Evolutionary conservation across 768 basidiomycete species (phyloP).

Genomic region (Pisolithus sp.): DNA sequence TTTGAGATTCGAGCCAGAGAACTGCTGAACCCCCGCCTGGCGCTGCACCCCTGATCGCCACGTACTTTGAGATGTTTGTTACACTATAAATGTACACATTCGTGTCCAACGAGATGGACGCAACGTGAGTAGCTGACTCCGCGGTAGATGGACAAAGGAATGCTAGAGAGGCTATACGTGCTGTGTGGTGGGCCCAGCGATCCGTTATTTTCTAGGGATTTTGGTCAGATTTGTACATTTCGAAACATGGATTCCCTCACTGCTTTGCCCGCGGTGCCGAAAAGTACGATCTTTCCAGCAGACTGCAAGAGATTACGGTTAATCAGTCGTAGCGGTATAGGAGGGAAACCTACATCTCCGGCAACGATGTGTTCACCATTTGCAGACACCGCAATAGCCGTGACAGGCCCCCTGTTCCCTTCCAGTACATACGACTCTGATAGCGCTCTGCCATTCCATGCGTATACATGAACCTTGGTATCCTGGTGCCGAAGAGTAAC

Average conservation of each 20-base stretch:
- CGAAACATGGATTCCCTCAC: conserved; percentile 33
- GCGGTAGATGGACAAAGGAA: conserved; percentile 39
- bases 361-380: conserved; percentile 70
- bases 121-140: conserved; percentile 48
- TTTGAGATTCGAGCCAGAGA: conserved; percentile 52
- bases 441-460: conserved; percentile 63
- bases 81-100: conserved; percentile 87
- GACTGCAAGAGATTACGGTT: conserved; percentile 41
- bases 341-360: conserved; percentile 66
- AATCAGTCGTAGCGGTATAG: not conserved
- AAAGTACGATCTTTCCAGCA: conserved; percentile 73
- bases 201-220: conserved; percentile 51
- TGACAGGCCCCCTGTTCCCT: conserved; percentile 56
- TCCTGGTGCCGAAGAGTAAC: conserved; percentile 41
- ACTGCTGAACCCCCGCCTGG: conserved; percentile 82
- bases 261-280: conserved; percentile 56
- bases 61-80: conserved; percentile 45
- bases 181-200: conserved; percentile 84
- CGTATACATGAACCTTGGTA: conserved; percentile 64
- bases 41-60: conserved; percentile 79
- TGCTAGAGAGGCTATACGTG: conserved; percentile 65
- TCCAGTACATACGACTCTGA: conserved; percentile 53
- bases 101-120: conserved; percentile 89
- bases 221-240: not conserved
- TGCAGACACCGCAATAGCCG: conserved; percentile 72